Evolutionary conservation across 345 rosid genomes (phyloP).

Genomic region (Lepidium africanum): DNA sequence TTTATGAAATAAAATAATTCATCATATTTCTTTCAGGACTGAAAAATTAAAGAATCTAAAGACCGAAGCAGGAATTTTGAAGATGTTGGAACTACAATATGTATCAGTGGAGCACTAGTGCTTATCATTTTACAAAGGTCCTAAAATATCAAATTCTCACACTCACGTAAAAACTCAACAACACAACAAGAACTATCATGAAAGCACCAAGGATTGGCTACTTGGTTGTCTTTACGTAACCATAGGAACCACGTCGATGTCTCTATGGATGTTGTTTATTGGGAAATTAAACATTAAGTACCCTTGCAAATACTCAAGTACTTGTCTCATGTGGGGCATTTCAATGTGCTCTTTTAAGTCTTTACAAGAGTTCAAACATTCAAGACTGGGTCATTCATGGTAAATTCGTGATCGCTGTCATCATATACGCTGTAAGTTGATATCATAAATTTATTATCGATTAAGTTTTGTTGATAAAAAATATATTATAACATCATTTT

Average conservation of each 20-base stretch:
- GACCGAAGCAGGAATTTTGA: conserved; percentile 42
- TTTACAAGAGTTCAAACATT: conserved; percentile 25
- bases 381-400: conserved; percentile 44
- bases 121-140: conserved; percentile 48
- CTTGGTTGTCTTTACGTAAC: conserved; percentile 38
- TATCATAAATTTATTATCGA: too few relatives aligned
- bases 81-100: conserved; percentile 39
- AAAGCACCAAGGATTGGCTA: conserved; percentile 32
- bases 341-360: conserved; percentile 48
- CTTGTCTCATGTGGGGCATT: conserved; percentile 48
- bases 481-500: too few relatives aligned
- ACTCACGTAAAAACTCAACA: neutral
- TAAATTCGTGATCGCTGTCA: conserved; percentile 33
- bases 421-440: conserved; percentile 53
- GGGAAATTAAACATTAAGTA: conserved; percentile 39
- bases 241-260: conserved; percentile 40
- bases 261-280: conserved; percentile 53
- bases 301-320: conserved; percentile 61
- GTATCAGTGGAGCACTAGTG: conserved; percentile 49
- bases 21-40: conserved; percentile 28
- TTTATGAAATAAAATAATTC: too few relatives aligned
- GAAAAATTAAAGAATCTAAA: conserved; percentile 37
- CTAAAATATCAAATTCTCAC: conserved; percentile 28
- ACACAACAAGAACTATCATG: neutral
- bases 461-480: too few relatives aligned